A percentile compares a stretch with the other conserved stretches of the same genome.
Conservation (phyloP, 352 stramenopile species). For the Phytophthora brassicae region DNA sequence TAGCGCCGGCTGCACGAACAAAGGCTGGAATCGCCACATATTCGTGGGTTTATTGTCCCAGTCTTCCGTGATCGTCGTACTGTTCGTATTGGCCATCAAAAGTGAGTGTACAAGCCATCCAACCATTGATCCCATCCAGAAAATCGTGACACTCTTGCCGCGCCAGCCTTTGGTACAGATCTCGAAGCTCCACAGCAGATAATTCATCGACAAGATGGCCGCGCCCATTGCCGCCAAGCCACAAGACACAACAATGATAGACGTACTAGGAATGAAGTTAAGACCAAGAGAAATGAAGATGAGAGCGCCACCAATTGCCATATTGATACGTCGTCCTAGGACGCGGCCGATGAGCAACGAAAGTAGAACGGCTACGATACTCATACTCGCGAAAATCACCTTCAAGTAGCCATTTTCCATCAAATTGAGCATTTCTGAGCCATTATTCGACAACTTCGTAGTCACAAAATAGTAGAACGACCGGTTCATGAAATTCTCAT, state of each 20-base stretch:
- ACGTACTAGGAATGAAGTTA: constrained; percentile 62
- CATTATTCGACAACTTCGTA: constrained; percentile 33
- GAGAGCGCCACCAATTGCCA: constrained; percentile 54
- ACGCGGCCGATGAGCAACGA: constrained; percentile 61
- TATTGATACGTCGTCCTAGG: constrained; percentile 59
- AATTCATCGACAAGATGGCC: constrained; percentile 75
- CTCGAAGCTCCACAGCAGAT: constrained; percentile 80
- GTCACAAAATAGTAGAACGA: constrained; percentile 76
- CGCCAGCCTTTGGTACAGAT: constrained; percentile 88
- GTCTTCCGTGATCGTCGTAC: constrained; percentile 33
- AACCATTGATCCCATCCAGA: constrained; percentile 72
- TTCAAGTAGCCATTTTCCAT: constrained; percentile 64
- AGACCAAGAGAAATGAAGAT: constrained; percentile 54
- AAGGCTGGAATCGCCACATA: constrained; percentile 61
- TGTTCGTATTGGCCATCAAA: constrained; percentile 59
- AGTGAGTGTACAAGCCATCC: constrained; percentile 68
- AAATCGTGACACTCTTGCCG: constrained; percentile 84
- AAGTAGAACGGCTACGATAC: constrained; percentile 49
- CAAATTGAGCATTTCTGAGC: constrained; percentile 45
- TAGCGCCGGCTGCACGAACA: constrained; percentile 63
- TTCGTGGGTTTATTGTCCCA: constrained; percentile 47
- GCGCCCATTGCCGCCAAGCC: constrained; percentile 55
- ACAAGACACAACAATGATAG: constrained; percentile 54
- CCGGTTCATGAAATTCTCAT: constrained; percentile 72
- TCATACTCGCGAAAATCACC: constrained; percentile 47